Evolutionary conservation across 495 filamentous ascomycete genomes (phyloP).

Genomic region (Chlorociboria aeruginascens): DNA sequence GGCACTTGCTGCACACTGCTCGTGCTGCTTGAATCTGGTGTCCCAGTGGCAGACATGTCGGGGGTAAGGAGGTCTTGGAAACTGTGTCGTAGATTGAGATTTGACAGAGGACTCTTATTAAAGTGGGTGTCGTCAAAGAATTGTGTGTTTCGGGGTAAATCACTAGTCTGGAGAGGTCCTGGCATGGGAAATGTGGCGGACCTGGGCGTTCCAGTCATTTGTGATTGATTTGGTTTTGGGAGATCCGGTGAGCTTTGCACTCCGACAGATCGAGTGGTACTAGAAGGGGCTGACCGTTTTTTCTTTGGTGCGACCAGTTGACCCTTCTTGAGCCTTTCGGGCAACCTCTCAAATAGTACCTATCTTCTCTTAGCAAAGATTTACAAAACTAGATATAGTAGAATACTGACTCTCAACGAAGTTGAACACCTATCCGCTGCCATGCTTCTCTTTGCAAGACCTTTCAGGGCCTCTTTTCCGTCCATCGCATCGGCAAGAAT

Average conservation of each 20-base stretch:
- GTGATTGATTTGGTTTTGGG: constrained; percentile 17
- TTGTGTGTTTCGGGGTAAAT: constrained; percentile 1
- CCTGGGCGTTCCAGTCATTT: constrained; percentile 21
- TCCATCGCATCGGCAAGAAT: constrained; percentile 74
- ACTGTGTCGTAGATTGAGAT: constrained; percentile 15
- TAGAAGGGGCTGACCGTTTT: constrained; percentile 43
- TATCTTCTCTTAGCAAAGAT: constrained; percentile 32
- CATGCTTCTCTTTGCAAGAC: constrained; percentile 69
- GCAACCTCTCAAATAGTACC: constrained; percentile 66
- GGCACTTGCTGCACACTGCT: neutral
- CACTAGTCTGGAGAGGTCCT: constrained; percentile 7
- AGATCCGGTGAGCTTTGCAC: constrained; percentile 22
- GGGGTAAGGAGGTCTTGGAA: constrained; percentile 15
- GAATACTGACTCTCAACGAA: constrained; percentile 49
- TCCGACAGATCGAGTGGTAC: constrained; percentile 15
- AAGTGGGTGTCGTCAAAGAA: constrained; percentile 3
- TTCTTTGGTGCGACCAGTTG: constrained; percentile 30
- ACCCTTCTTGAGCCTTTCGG: constrained; percentile 48
- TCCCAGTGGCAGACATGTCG: constrained; percentile 13
- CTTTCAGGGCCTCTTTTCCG: constrained; percentile 68
- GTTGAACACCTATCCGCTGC: constrained; percentile 77
- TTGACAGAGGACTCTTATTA: constrained; percentile 12
- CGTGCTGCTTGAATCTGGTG: constrained; percentile 12
- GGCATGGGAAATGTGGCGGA: constrained; percentile 21
- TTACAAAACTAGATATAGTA: constrained; percentile 1